Evolutionary conservation across 2,329 filamentous ascomycete species (phyloP).

Genomic region (Phialophora verrucosa): DNA sequence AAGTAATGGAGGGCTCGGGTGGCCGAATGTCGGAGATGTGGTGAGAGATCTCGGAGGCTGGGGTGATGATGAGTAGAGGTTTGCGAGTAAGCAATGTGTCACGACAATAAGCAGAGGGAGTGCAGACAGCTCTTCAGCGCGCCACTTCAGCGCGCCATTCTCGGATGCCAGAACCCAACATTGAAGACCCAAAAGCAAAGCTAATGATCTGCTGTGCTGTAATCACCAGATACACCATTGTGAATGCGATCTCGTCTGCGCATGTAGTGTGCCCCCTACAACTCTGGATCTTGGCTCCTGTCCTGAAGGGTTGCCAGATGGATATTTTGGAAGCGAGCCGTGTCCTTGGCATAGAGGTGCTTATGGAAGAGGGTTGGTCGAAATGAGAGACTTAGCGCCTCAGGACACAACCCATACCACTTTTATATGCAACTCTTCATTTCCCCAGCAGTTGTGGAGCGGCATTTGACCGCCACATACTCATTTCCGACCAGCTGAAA

Average conservation of each 20-base stretch:
- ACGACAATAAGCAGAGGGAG: not conserved
- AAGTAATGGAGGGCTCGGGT: constrained; percentile 22
- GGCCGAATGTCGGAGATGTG: constrained; percentile 40
- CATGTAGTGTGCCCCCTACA: not conserved
- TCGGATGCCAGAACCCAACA: too few species aligned
- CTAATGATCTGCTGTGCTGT: not conserved
- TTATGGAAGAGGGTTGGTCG: not conserved
- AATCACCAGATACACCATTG: not conserved
- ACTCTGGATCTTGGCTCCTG: not conserved
- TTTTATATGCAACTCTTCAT: too few species aligned
- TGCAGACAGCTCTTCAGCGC: too few species aligned
- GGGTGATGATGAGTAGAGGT: constrained; percentile 33
- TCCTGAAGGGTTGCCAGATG: not conserved
- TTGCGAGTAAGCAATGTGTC: not conserved
- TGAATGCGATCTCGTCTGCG: not conserved
- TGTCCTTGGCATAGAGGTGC: not conserved
- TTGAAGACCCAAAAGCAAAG: not conserved
- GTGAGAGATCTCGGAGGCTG: constrained; percentile 38
- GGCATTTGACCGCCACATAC: too few species aligned
- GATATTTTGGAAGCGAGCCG: not conserved
- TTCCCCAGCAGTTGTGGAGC: too few species aligned
- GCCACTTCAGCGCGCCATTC: too few species aligned
- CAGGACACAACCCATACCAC: too few species aligned
- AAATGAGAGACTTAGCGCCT: not conserved
- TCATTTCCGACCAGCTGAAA: too few species aligned